Percentiles rank a stretch among this genome's conserved stretches.
Evolutionary conservation across 306 rosid genomes (phyloP).

Genomic region (Medicago arabica): DNA sequence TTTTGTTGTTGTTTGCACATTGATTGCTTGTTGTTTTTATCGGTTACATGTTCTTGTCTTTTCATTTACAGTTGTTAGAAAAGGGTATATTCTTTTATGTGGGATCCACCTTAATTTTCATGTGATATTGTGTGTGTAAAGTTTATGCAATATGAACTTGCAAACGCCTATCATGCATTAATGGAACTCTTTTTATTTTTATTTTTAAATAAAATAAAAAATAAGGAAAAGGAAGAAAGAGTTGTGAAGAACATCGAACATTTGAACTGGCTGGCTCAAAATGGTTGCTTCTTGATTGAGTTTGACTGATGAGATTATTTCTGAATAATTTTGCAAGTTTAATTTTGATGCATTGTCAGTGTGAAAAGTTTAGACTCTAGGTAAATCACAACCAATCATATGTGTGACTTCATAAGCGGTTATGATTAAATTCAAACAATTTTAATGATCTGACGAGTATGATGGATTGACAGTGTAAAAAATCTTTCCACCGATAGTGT

Average conservation of each 20-base stretch:
- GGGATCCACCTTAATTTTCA: conserved; percentile 45
- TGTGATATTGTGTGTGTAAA: conserved; percentile 29
- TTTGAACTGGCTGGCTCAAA: conserved; percentile 23
- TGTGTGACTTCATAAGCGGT: neutral
- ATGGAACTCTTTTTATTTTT: conserved; percentile 23
- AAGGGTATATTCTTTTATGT: conserved; percentile 33
- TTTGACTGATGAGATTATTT: conserved; percentile 33
- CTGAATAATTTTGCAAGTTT: neutral
- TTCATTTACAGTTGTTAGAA: conserved; percentile 30
- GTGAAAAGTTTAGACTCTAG: no score
- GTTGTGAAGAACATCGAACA: conserved; percentile 23
- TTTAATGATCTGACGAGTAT: no score
- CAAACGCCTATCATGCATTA: conserved; percentile 7
- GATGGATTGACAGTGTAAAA: neutral
- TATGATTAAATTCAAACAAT: no score
- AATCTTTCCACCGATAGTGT: neutral
- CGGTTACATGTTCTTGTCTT: conserved; percentile 24
- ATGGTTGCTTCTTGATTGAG: conserved; percentile 37
- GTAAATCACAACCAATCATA: neutral
- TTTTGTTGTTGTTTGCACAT: conserved; percentile 21
- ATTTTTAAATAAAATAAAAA: neutral
- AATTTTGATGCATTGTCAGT: no score
- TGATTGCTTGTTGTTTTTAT: conserved; percentile 31
- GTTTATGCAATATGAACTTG: conserved; percentile 27
- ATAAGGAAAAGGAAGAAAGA: conserved; percentile 2